Evolutionary conservation across 2,329 filamentous ascomycete genomes (phyloP), one percentile per base, ranked within the genome.

Genomic region (Alternaria conjuncta): DNA sequence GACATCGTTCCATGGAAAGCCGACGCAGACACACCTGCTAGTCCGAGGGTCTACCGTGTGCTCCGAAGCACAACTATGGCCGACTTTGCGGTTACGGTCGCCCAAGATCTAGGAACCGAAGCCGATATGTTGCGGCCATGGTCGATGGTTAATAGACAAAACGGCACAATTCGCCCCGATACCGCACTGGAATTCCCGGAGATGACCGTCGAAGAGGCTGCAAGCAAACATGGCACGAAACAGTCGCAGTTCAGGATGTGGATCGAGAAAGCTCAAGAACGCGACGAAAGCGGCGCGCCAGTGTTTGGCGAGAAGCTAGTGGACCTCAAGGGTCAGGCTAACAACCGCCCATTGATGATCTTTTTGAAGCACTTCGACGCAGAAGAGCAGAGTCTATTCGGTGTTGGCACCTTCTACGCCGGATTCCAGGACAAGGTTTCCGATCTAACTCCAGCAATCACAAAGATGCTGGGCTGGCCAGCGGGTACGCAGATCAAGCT

Each of bases 81-180:
- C 50, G 91, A 97, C 8, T 90, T 98, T 66, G 87, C 90, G 6
- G 83, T 84, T 25, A 86, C 86, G 21, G 86, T 98, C 63, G 94
- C 92, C 0, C 81, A 88, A 43, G 91, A 97, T 60, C 85, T 91
- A 54, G 86, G 84, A 0, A 80, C 91, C 54, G 89, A 94, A 47
- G 84, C 90, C 0, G 88, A 89, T 60, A 87, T 88, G 65, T 82
- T 98, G 23, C 89, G 96, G 21, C 87, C 97, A 18, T 99, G 96
- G 96, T 89, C 93, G 58, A 97, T 99, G 94, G 96, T 99, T 1
- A 98, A 97, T 77, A 91, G 96, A 11, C 96, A 99, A 79, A 99
- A 99, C 78, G 97, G 97, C 81, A 99, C 96, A 0, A 91, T 93
- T 41, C 89, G 96, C 18, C 96, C 96, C 0, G 96, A 99, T 76